Base-by-base conservation (phyloP, 2,329 filamentous ascomycete species). In the Fusarium chaquense region DNA sequence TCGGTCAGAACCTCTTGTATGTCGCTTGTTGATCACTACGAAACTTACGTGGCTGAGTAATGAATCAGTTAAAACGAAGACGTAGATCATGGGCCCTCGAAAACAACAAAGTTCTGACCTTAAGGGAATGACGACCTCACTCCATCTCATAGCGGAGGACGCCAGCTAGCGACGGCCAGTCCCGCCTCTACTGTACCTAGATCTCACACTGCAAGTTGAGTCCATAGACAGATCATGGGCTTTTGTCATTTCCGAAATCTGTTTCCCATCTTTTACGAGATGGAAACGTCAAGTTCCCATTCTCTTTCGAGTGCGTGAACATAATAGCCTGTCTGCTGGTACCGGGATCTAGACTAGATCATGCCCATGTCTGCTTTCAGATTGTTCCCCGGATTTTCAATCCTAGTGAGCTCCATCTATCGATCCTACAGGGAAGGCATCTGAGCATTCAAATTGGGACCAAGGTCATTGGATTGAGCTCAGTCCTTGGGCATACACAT, bases 151-250 rank as follows among this genome's bases (percentile, higher is more conserved):
- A 53, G 35, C 38, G 33, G 20, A 41, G 18, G 35, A 22, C 32
- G 49, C 26, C 44, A 46, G 44, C 67, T 70, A 70, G 40, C 30
- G 53, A 51, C 67, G 67, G 67, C 64, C 62, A 52, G 63, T 69
- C 67, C 67, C 67, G 67, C 49, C 49, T 51, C 36, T 35, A 35
- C 33, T 35, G 33, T 18, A 35, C 36, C 36, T 38, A 10, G 20
- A 62, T 47, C n/a, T 56, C 33, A 43, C 24, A 18, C 36, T 43
- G 9, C 24, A n/a, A 26, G 40, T n/a, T 40, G 36, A 40, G 10
- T 30, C 10, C 10, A 30, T 11, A 30, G 28, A 40, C 12, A n/a
- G 2, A 16, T 30, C 6, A 62, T 40, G 58, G 40, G 20, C 5
- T 22, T 65, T 35, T 36, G 8, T 49, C 33, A 10, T 51, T 51